These are phyloP conservation scores for Durotheca rogersii DNA, from an alignment of 495 filamentous ascomycete genomes.

Conservation along the genomic window DNA sequence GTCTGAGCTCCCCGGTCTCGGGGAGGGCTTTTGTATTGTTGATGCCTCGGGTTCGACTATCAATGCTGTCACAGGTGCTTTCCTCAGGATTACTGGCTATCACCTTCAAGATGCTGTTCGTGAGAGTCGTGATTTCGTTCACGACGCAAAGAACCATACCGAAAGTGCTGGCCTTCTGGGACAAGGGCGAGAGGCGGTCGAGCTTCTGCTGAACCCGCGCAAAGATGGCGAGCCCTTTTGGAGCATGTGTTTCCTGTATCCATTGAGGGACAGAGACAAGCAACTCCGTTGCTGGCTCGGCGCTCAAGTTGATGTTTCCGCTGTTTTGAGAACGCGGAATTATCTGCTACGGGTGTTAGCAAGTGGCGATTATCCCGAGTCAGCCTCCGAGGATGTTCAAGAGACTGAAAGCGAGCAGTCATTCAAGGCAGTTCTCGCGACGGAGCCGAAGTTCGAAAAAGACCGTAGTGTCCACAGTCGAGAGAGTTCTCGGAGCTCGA, in stretches of 20 bases:
- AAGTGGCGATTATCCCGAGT: slow-evolving; percentile 14
- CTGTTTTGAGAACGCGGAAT: slow-evolving; percentile 48
- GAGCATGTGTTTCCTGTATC: slow-evolving; percentile 56
- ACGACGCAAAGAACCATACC: slow-evolving; percentile 45
- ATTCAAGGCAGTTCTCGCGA: background rate
- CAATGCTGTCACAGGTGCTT: slow-evolving; percentile 50
- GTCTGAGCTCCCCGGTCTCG: slow-evolving; percentile 38
- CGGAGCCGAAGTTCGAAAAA: background rate
- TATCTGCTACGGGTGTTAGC: slow-evolving; percentile 54
- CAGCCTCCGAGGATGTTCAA: slow-evolving; percentile 10
- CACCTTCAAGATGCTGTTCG: slow-evolving; percentile 47
- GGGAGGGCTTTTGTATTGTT: slow-evolving; percentile 40
- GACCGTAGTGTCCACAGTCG: slow-evolving; percentile 3
- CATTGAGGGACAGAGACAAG: slow-evolving; percentile 47
- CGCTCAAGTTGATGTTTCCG: slow-evolving; percentile 58
- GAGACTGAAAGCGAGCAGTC: slow-evolving; percentile 1
- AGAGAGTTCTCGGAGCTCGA: slow-evolving; percentile 23
- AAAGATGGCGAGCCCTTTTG: slow-evolving; percentile 60
- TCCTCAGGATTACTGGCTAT: slow-evolving; percentile 52
- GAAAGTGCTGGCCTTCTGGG: no score
- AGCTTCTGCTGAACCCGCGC: slow-evolving; percentile 54
- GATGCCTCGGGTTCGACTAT: slow-evolving; percentile 44
- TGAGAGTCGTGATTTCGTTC: slow-evolving; percentile 54
- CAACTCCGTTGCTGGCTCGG: slow-evolving; percentile 52
- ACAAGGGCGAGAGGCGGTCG: slow-evolving; percentile 46